These are phyloP conservation scores for Polysphondylium violaceum DNA, from an alignment of 78 protist species.

Conservation along the genomic window DNA sequence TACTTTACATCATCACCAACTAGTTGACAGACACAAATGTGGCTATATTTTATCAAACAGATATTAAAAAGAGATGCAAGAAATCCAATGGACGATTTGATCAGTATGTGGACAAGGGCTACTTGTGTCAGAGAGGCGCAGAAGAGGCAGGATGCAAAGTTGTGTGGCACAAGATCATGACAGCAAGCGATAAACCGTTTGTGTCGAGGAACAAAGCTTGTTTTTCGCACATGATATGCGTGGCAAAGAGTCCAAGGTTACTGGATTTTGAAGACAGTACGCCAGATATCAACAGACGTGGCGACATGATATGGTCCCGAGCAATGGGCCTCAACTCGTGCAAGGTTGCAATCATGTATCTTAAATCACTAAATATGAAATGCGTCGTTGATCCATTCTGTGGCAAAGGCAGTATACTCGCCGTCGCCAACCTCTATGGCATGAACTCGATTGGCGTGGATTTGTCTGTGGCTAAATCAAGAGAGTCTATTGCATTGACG, in stretches of 20 bases:
- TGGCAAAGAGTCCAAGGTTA: conserved; percentile 22
- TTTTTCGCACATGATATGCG: conserved; percentile 65
- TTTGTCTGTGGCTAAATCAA: conserved; percentile 20
- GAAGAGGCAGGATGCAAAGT: conserved; percentile 47
- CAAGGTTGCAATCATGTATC: conserved; percentile 5
- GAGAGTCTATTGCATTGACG: neutral
- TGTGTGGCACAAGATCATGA: conserved; percentile 53
- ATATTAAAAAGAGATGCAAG: conserved; percentile 39
- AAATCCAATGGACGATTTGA: neutral
- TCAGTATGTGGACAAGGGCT: conserved; percentile 60
- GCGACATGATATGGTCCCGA: conserved; percentile 48
- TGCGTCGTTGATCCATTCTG: conserved; percentile 44
- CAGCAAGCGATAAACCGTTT: neutral
- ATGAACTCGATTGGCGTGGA: conserved; percentile 59
- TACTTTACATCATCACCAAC: neutral
- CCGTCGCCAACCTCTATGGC: conserved; percentile 40
- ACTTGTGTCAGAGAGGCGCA: conserved; percentile 34
- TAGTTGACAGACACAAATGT: conserved; percentile 63
- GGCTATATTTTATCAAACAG: conserved; percentile 78
- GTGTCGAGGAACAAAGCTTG: conserved; percentile 28
- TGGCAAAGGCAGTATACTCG: conserved; percentile 59
- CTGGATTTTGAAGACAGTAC: conserved; percentile 35
- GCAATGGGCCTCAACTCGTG: conserved; percentile 76
- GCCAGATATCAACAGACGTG: conserved; percentile 38
- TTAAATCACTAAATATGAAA: neutral